These are phyloP conservation scores for Fusarium robinianum DNA, from an alignment of 2,329 filamentous ascomycete genomes.

Conservation along the genomic window DNA sequence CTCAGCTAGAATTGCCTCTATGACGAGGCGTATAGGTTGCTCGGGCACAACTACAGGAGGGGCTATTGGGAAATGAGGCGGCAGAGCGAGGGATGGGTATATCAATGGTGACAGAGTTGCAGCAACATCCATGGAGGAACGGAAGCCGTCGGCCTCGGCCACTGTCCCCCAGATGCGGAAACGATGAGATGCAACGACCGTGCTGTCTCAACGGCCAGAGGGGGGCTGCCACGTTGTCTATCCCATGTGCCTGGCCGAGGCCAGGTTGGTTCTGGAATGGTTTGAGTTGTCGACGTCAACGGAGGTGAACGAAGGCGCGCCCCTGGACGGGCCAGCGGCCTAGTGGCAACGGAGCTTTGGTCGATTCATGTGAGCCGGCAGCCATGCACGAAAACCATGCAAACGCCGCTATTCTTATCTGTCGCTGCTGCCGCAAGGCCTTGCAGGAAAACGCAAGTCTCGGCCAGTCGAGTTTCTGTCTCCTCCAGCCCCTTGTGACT, in stretches of 20 bases:
- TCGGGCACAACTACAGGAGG: conserved; percentile 11
- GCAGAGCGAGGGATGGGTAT: conserved; percentile 24
- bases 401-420: conserved; percentile 33
- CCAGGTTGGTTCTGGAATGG: conserved; percentile 19
- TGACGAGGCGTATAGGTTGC: conserved; percentile 11
- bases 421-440: conserved; percentile 15
- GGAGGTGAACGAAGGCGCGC: conserved; percentile 15
- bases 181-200: conserved; percentile 22
- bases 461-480: conserved; percentile 15
- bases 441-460: conserved; percentile 21
- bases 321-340: conserved; percentile 11
- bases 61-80: conserved; percentile 24
- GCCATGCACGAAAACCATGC: conserved; percentile 41
- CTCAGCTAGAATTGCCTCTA: conserved; percentile 13
- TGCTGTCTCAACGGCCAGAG: conserved; percentile 29
- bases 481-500: conserved; percentile 10
- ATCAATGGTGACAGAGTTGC: conserved; percentile 19
- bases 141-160: conserved; percentile 5
- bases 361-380: conserved; percentile 43
- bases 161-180: conserved; percentile 17
- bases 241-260: conserved; percentile 24
- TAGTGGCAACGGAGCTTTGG: conserved; percentile 20
- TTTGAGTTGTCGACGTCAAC: conserved; percentile 23
- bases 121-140: conserved; percentile 10
- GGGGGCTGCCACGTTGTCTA: conserved; percentile 38